Percentiles rank a stretch among this genome's conserved stretches.
Evolutionary conservation across 2,329 filamentous ascomycete species (phyloP).

Genomic region (Colletotrichum sp.): DNA sequence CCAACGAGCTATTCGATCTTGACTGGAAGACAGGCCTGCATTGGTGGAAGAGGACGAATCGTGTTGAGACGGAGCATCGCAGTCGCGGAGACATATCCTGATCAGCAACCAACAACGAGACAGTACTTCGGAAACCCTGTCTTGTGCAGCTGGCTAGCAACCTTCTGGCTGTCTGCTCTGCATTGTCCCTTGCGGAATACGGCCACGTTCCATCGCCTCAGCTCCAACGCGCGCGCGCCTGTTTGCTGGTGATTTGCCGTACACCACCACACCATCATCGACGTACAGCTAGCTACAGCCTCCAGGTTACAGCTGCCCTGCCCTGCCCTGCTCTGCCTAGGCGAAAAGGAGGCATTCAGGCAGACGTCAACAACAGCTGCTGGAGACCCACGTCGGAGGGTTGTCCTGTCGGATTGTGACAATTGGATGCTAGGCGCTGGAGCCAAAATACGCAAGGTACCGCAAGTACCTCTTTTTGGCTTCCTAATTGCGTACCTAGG

Average conservation of each 20-base stretch:
- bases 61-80: not conserved
- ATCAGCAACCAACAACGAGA: not conserved
- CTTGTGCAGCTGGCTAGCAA: not conserved
- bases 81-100: not conserved
- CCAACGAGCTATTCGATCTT: not conserved
- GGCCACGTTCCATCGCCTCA: not conserved
- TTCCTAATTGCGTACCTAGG: not conserved
- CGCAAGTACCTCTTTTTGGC: constrained; percentile 4
- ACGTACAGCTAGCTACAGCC: not conserved
- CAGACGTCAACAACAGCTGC: not conserved
- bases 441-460: constrained; percentile 6
- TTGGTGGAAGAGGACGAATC: not conserved
- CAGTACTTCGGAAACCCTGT: not conserved
- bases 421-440: constrained; percentile 6
- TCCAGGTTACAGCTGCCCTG: not conserved
- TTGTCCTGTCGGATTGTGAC: not conserved
- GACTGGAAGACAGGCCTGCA: not conserved
- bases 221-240: not conserved
- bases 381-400: not conserved
- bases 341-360: not conserved
- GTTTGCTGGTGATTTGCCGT: not conserved
- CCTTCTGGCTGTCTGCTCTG: not conserved
- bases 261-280: not conserved
- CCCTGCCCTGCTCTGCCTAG: not conserved
- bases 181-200: not conserved